Percentiles rank a stretch among this genome's conserved stretches.
These are phyloP conservation scores for Alternaria postmessia DNA, from an alignment of 2,329 filamentous ascomycete species.

Conservation along the genomic window DNA sequence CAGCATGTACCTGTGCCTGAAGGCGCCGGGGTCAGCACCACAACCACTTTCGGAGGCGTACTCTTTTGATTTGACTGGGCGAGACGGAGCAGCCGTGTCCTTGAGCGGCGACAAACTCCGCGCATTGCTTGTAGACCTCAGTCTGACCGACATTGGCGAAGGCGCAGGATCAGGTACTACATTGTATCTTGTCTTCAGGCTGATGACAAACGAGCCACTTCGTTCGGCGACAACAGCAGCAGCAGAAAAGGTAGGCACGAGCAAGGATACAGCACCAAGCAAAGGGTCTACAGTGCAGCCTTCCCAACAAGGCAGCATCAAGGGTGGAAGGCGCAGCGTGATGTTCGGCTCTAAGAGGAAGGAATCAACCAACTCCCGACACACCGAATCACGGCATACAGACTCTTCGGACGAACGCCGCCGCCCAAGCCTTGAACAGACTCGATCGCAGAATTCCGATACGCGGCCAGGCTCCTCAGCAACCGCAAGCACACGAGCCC, in stretches of 20 bases:
- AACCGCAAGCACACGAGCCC: slow-evolving; percentile 38
- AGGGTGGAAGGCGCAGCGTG: slow-evolving; percentile 57
- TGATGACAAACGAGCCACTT: slow-evolving; percentile 68
- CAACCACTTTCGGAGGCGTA: slow-evolving; percentile 83
- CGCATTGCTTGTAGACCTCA: slow-evolving; percentile 88
- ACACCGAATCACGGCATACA: slow-evolving; percentile 23
- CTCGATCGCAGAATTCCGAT: slow-evolving; percentile 33
- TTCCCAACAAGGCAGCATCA: slow-evolving; percentile 47
- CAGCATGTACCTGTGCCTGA: slow-evolving; percentile 79
- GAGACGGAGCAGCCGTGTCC: slow-evolving; percentile 73
- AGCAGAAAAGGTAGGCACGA: slow-evolving; percentile 39
- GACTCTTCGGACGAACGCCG: slow-evolving; percentile 28
- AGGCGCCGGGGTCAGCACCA: slow-evolving; percentile 68
- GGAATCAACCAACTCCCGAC: slow-evolving; percentile 40
- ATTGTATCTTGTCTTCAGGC: slow-evolving; percentile 83
- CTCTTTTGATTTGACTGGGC: slow-evolving; percentile 77
- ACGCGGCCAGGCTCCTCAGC: slow-evolving; percentile 39
- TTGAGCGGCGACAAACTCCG: slow-evolving; percentile 74
- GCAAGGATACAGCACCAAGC: slow-evolving; percentile 39
- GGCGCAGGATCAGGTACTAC: slow-evolving; percentile 71
- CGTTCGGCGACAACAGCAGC: slow-evolving; percentile 38
- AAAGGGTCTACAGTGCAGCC: slow-evolving; percentile 36
- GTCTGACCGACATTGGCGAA: slow-evolving; percentile 75
- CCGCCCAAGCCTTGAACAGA: slow-evolving; percentile 36
- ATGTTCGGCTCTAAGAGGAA: slow-evolving; percentile 74